A percentile compares a stretch with the other conserved stretches of the same genome.
These are phyloP conservation scores for Neocallimastix lanati DNA, from an alignment of 192 early-diverging fungal genomes.

Conservation along the genomic window DNA sequence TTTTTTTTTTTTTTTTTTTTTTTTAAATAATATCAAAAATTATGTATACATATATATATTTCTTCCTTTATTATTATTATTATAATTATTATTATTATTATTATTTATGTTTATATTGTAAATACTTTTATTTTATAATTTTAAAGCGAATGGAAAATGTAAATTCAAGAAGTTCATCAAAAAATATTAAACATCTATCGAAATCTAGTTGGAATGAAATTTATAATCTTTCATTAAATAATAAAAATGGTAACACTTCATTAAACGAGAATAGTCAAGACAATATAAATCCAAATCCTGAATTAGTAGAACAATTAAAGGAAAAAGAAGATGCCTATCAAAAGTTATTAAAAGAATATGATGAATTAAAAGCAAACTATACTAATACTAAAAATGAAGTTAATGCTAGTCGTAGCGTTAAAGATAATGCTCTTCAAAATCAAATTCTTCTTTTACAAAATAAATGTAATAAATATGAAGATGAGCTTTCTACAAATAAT, in stretches of 20 bases:
- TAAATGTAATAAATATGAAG: background rate
- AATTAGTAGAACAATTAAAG: background rate
- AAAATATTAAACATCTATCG: background rate
- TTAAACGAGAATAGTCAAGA: background rate
- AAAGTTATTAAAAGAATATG: background rate
- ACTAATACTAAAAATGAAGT: background rate
- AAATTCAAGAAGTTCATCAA: background rate
- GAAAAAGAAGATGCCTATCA: background rate
- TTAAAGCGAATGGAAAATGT: background rate
- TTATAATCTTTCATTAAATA: background rate
- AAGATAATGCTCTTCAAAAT: background rate
- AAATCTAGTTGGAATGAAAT: background rate
- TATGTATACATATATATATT: no score
- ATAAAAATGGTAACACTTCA: background rate
- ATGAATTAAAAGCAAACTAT: background rate
- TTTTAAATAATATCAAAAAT: no score
- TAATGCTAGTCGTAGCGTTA: background rate
- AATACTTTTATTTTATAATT: no score
- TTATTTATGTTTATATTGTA: no score
- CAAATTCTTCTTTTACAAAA: background rate
- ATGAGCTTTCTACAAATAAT: background rate
- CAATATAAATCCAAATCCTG: background rate
- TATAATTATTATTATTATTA: no score
- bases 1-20: no score
- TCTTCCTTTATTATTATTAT: no score